Evolutionary conservation across 163 green algal species (phyloP).

Genomic region (Volvox carteri): DNA sequence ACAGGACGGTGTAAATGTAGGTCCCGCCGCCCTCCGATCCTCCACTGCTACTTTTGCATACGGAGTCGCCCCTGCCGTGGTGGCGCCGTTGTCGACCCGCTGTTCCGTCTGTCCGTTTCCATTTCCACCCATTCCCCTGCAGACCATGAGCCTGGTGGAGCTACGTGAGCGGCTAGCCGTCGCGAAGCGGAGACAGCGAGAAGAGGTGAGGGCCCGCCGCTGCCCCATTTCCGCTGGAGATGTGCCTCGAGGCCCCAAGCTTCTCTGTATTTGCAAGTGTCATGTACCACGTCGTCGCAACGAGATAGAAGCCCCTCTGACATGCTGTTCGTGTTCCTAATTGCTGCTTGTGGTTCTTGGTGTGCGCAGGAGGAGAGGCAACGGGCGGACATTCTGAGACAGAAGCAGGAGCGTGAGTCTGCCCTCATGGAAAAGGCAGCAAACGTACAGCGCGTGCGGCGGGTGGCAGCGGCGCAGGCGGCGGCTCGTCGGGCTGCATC

Average conservation of each 20-base stretch:
- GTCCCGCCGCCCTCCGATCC: no score
- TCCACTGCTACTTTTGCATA: no score
- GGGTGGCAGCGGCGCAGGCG: constrained; percentile 72
- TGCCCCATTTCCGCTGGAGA: no score
- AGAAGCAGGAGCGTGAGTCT: constrained; percentile 71
- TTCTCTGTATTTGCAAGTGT: no score
- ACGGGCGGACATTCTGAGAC: constrained; percentile 67
- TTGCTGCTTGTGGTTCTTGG: not conserved
- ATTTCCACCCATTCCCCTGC: constrained; percentile 3
- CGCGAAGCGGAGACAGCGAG: constrained; percentile 62
- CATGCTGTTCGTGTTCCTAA: no score
- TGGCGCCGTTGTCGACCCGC: no score
- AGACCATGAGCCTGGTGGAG: constrained; percentile 82
- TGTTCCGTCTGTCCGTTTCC: no score
- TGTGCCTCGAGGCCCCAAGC: no score
- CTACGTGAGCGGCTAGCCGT: constrained; percentile 75
- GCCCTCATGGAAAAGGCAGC: constrained; percentile 71
- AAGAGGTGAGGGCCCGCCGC: constrained; percentile 76
- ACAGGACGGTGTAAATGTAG: no score
- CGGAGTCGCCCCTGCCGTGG: no score
- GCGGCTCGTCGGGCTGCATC: constrained; percentile 40
- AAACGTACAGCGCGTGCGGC: constrained; percentile 76
- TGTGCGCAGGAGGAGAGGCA: constrained; percentile 72
- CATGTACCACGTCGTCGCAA: no score
- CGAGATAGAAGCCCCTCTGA: no score